Evolutionary conservation across 352 stramenopile species (phyloP), one percentile per base, ranked within the genome.

Genomic region (Phytophthora sp.): DNA sequence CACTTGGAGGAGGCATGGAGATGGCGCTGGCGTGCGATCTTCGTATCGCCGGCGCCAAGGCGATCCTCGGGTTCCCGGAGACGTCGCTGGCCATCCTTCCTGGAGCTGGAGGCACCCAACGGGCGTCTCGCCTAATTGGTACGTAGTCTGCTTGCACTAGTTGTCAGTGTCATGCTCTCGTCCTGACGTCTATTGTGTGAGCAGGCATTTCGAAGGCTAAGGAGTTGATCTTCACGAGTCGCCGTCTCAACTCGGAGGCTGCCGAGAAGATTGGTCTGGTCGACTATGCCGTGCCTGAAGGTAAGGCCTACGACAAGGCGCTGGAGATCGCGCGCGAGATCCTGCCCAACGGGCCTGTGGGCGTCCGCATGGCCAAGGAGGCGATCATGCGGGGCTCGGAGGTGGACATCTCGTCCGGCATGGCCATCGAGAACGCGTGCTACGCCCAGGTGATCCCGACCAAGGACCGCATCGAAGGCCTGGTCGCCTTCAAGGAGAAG

Each of bases 181-280:
- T 60, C 13, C 31, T 62, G 5, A 56, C 13, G 5, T 18, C 50
- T 10, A 13, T 20, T 46, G 17, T 62, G 15, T 32, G 1, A 17
- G 6, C 52, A 89, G 80, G 83, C 4, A 71, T 94, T 21, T 90
- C 91, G 17, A 94, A 94, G 66, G 94, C 94, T 9, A 98, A 98
- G 66, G 93, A 98, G 60, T 82, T 98, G 26, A 97, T 98, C 61
- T 98, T 95, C 67, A 98, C 92, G 5, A 94, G 83, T 32, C 80
- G 88, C n/a, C 84, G 88, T 23, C 77, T 98, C 8, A 71, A 74
- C 42, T 86, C 86, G 0, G 69, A 84, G 21, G 66, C 82, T 48
- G 95, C 91, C 13, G 78, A 88, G 56, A 79, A 90, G 61, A 81
- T 97, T 18, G 94, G 94, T 0, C 69, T 98, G 4, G 91, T 98